Evolutionary conservation across 2,329 filamentous ascomycete genomes (phyloP), one percentile per base, ranked within the genome.

Genomic region (Sarocladium strictum): DNA sequence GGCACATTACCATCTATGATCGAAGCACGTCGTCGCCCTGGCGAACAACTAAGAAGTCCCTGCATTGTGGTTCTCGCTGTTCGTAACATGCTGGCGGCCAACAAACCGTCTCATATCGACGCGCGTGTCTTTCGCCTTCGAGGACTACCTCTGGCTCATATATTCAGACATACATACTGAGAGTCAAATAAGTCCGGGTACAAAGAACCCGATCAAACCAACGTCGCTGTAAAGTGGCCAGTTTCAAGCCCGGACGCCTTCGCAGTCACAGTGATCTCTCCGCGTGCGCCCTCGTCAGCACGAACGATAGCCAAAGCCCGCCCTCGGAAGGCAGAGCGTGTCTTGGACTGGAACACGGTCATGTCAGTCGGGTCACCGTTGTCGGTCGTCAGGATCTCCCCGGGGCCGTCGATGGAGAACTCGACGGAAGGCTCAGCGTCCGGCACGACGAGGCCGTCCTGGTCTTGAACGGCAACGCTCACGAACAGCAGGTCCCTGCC

Each of bases 321-420:
- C 1, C 75, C 74, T 32, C 65, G 67, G 53, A 73, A 75, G 0
- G 72, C 72, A 38, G 72, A 70, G 14, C 75, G 65, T 32, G 63
- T 64, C 7, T 58, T 57, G 2, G 68, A 70, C 1, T 71, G 69
- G 58, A 78, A 78, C 1, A 69, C 60, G 1, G 65, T 69, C 59
- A 75, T 65, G 55, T 78, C 74, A 1, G 70, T 64, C 3, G 73
- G 73, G 54, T 79, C 69, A 1, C 78, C 78, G 53, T 80, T 80
- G 52, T 81, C 77, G 0, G 78, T 81, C 0, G 74, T 64, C 1
- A 77, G 68, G 41, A 81, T 73, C 60, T 72, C 64, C 1, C 72
- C 79, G 0, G 69, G 67, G 0, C 73, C 76, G 1, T 62, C 61
- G 4, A 78, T 57, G 0, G 70, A 68, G 57, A 80, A 80, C 0